phyloP scores from a whole-genome alignment of 768 basidiomycete genomes.

The Inosperma sp. region DNA sequence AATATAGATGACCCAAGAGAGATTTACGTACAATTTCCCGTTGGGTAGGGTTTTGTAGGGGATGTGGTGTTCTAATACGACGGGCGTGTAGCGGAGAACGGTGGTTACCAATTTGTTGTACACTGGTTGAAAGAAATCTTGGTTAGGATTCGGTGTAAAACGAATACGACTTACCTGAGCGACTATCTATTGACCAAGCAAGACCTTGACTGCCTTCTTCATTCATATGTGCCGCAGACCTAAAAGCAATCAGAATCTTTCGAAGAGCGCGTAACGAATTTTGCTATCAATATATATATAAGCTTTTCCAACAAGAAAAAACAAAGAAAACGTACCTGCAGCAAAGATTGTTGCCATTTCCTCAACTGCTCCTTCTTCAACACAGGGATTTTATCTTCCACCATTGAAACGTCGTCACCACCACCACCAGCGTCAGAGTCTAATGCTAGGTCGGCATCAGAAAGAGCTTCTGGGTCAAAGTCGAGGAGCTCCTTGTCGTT shows the following conservation, averaged over 20 bases:
- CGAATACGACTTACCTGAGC: constrained; percentile 50
- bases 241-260: constrained; percentile 84
- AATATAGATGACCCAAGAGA: constrained; percentile 2
- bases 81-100: constrained; percentile 83
- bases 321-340: constrained; percentile 42
- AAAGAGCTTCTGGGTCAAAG: constrained; percentile 51
- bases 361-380: constrained; percentile 67
- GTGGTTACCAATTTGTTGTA: constrained; percentile 91
- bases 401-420: constrained; percentile 45
- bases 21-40: constrained; percentile 74
- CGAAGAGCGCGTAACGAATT: constrained; percentile 79
- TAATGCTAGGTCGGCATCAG: too few relatives aligned
- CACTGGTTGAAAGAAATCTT: constrained; percentile 43
- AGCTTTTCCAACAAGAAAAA: neutral
- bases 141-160: constrained; percentile 7
- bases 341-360: constrained; percentile 83
- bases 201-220: constrained; percentile 73
- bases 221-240: constrained; percentile 86
- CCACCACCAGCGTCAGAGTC: constrained; percentile 43
- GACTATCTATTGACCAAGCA: constrained; percentile 84
- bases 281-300: constrained; percentile 45
- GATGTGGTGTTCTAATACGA: constrained; percentile 80
- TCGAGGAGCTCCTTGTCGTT: constrained; percentile 90
- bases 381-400: constrained; percentile 45
- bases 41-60: constrained; percentile 79